Evolutionary conservation across 75 land plant species (phyloP).

Genomic region (Pinus taeda): DNA sequence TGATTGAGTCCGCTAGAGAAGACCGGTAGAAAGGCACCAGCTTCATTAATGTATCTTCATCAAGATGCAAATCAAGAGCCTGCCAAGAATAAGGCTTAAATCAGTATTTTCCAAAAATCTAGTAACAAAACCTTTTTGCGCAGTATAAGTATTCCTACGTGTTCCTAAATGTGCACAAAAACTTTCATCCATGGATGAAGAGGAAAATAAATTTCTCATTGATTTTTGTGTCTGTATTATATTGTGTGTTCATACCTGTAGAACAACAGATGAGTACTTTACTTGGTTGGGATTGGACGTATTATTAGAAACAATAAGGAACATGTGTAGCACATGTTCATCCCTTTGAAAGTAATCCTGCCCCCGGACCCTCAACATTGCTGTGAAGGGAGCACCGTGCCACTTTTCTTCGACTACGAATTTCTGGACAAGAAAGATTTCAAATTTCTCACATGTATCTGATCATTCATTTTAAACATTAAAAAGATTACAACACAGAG

Average conservation of each 20-base stretch:
- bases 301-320: slow-evolving; percentile 38
- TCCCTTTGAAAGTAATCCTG: slow-evolving; percentile 28
- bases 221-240: neutral
- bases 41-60: slow-evolving; percentile 93
- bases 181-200: neutral
- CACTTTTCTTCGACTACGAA: slow-evolving; percentile 79
- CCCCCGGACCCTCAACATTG: slow-evolving; percentile 65
- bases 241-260: slow-evolving; percentile 56
- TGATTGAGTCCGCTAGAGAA: slow-evolving; percentile 57
- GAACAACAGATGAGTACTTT: slow-evolving; percentile 59
- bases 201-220: neutral
- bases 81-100: slow-evolving; percentile 23
- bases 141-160: neutral
- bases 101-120: neutral
- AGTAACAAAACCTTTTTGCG: neutral
- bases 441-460: neutral
- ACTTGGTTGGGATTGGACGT: slow-evolving; percentile 64
- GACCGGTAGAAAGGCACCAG: slow-evolving; percentile 82
- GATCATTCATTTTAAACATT: neutral
- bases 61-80: slow-evolving; percentile 83
- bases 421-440: slow-evolving; percentile 33
- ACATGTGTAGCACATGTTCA: slow-evolving; percentile 47
- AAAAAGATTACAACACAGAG: neutral
- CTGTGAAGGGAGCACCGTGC: slow-evolving; percentile 79
- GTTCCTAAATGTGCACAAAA: neutral